These are phyloP conservation scores for Mariannaea sp. DNA, from an alignment of 2,329 filamentous ascomycete genomes.

Conservation along the genomic window DNA sequence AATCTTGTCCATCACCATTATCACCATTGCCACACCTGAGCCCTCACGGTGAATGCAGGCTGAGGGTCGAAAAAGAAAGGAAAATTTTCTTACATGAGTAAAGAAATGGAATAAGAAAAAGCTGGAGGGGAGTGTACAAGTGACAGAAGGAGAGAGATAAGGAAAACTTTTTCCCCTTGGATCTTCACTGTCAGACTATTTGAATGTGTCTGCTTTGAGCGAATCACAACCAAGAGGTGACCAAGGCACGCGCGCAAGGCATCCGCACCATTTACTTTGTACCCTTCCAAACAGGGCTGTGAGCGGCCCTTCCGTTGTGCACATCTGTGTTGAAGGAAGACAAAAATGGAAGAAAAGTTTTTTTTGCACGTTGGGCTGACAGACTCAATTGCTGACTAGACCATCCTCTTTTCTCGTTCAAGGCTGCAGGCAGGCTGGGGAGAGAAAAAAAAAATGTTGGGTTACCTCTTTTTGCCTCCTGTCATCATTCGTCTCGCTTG, in stretches of 20 bases:
- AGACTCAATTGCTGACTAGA: too few relatives aligned
- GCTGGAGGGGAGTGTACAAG: too few relatives aligned
- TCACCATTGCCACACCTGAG: too few relatives aligned
- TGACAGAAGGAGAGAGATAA: slow-evolving; percentile 10
- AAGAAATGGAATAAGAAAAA: slow-evolving; percentile 1
- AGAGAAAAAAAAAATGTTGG: too few relatives aligned
- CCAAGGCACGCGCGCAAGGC: background rate
- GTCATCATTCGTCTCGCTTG: slow-evolving; percentile 5
- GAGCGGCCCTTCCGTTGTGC: background rate
- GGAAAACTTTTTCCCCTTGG: slow-evolving; percentile 22
- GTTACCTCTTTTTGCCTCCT: too few relatives aligned
- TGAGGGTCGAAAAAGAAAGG: slow-evolving; percentile 11
- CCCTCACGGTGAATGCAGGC: slow-evolving; percentile 25
- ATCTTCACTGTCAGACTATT: slow-evolving; percentile 34
- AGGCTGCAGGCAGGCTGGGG: too few relatives aligned
- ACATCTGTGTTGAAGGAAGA: too few relatives aligned
- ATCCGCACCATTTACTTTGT: slow-evolving; percentile 10
- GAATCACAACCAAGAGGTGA: slow-evolving; percentile 23
- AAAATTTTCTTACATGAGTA: background rate
- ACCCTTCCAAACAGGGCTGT: slow-evolving; percentile 17
- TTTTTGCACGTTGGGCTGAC: slow-evolving; percentile 12
- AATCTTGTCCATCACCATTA: slow-evolving; percentile 19
- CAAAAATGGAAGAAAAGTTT: too few relatives aligned
- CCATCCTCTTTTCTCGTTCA: too few relatives aligned
- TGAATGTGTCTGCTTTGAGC: slow-evolving; percentile 7